Evolutionary conservation across 805 yeast genomes (phyloP).

Genomic region (Yamadazyma olivae): DNA sequence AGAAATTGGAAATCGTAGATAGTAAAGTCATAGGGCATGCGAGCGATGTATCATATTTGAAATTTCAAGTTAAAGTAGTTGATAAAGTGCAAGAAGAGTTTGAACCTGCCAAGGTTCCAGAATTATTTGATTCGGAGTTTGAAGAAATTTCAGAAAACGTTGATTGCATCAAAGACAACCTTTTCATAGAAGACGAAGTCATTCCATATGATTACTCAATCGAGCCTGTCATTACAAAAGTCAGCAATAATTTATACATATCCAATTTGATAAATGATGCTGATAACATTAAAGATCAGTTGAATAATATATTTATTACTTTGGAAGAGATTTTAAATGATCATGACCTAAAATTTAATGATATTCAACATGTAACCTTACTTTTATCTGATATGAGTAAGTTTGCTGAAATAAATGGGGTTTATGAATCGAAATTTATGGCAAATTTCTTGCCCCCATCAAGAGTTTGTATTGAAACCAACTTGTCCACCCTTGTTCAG

Average conservation of each 20-base stretch:
- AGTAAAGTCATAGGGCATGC: constrained; percentile 44
- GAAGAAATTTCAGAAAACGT: constrained; percentile 14
- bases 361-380: constrained; percentile 60
- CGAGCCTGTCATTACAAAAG: neutral
- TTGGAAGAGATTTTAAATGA: constrained; percentile 31
- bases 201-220: neutral
- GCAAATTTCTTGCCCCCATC: constrained; percentile 76
- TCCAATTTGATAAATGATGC: constrained; percentile 25
- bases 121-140: constrained; percentile 41
- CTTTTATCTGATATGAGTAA: constrained; percentile 60
- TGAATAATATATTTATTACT: constrained; percentile 46
- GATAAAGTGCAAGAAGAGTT: constrained; percentile 24
- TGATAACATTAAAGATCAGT: constrained; percentile 37
- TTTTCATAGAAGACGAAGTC: neutral
- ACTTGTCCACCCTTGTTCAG: constrained; percentile 27
- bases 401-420: constrained; percentile 58
- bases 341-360: constrained; percentile 32
- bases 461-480: constrained; percentile 75
- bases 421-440: constrained; percentile 56
- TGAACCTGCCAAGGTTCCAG: constrained; percentile 22
- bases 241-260: constrained; percentile 16
- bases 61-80: constrained; percentile 47
- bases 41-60: constrained; percentile 66
- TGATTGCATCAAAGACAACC: neutral
- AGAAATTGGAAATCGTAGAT: constrained; percentile 42